Evolutionary conservation across 2,329 filamentous ascomycete genomes (phyloP).

Genomic region (Karstenula rhodostoma): DNA sequence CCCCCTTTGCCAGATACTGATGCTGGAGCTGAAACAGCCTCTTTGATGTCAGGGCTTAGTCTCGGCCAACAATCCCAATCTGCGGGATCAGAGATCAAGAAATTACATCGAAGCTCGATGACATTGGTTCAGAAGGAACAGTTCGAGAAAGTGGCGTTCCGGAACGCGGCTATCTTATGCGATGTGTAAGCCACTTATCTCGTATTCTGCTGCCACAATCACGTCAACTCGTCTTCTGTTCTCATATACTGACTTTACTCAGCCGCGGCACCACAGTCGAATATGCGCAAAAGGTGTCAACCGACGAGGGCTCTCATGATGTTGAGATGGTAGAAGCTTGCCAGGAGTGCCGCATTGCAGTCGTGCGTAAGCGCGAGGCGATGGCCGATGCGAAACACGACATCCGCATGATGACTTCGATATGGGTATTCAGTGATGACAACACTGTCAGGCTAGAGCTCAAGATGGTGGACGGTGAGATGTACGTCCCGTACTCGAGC

Average conservation of each 20-base stretch:
- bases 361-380: slow-evolving; percentile 55
- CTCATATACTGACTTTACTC: slow-evolving; percentile 1
- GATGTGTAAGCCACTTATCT: slow-evolving; percentile 46
- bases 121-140: slow-evolving; percentile 42
- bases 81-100: slow-evolving; percentile 22
- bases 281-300: slow-evolving; percentile 49
- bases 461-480: slow-evolving; percentile 50
- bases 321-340: slow-evolving; percentile 52
- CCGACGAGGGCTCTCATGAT: slow-evolving; percentile 46
- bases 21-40: slow-evolving; percentile 4
- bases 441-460: slow-evolving; percentile 53
- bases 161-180: slow-evolving; percentile 55
- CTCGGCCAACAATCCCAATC: slow-evolving; percentile 29
- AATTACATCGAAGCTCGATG: slow-evolving; percentile 42
- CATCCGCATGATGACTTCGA: slow-evolving; percentile 52
- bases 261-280: slow-evolving; percentile 52
- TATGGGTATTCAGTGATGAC: slow-evolving; percentile 57
- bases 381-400: slow-evolving; percentile 37
- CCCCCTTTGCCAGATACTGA: slow-evolving; percentile 15
- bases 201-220: background rate
- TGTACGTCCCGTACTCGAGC: slow-evolving; percentile 56
- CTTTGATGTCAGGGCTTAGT: slow-evolving; percentile 29
- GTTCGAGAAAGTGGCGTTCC: slow-evolving; percentile 54
- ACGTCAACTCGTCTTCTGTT: background rate
- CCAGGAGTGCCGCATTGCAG: slow-evolving; percentile 50